Base-by-base conservation (phyloP, 495 filamentous ascomycete species). In the Diplogelasinospora grovesii region DNA sequence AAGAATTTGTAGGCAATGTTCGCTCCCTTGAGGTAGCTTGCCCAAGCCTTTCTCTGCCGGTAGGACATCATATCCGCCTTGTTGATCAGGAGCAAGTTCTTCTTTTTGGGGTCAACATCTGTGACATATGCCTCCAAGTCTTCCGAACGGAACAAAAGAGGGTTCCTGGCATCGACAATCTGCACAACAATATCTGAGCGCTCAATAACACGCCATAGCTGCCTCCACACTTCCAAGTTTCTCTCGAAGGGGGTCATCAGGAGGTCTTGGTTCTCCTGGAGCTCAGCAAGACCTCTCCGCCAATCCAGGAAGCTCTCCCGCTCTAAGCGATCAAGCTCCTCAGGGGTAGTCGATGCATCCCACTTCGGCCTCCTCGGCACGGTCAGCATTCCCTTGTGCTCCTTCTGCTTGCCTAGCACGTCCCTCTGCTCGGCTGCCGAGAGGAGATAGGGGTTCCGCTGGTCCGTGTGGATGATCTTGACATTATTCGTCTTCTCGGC, bases 11-110 rank as follows among this genome's bases (percentile, higher is more conserved):
- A 99, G 40, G 81, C 78, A 52, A 99, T 92, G 10, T 79, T 75
- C 19, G 82, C 75, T 39, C 75, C 69, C 53, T 85, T 81, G 47
- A 99, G 94, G 54, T 94, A 89, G 38, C 83, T 75, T 6, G 89
- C 88, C 93, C 93, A 99, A 1, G 70, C 69, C 51, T 78, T 78
- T 52, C 93, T 69, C 63, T 99, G 93, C 50, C 80, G 77, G 39
- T 79, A 60, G 11, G 88, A 92, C 86, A 99, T 87, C 93, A 99
- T 94, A 70, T 99, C 93, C 27, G 93, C 90, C 75, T 99, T 99
- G 69, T 99, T 99, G 39, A 99, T 87, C 25, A 99, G 68, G 31
- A 99, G 63, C 52, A 99, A 54, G 59, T 99, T 99, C 49, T 85
- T 75, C 73, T 99, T 99, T 55, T 75, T 78, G 1, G 80, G 62